phyloP scores from a whole-genome alignment of 139 green algal genomes.

The Desmodesmus armatus region DNA sequence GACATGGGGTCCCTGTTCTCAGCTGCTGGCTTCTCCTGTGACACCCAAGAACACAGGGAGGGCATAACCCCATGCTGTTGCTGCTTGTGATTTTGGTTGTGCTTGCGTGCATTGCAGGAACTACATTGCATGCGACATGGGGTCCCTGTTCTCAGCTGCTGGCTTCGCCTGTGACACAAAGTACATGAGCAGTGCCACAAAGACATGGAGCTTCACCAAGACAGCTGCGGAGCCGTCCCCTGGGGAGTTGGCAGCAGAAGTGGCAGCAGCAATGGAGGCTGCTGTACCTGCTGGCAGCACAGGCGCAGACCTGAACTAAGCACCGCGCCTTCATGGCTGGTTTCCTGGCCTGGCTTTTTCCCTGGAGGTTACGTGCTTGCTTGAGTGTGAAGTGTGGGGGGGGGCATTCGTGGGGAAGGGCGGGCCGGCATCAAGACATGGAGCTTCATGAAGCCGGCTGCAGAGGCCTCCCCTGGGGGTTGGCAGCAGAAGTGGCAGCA shows the following conservation, averaged over 20 bases:
- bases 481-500: no score
- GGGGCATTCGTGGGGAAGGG: no score
- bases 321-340: no score
- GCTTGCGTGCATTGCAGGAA: not conserved
- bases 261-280: not conserved
- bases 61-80: not conserved
- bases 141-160: constrained; percentile 66
- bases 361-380: no score
- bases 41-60: not conserved
- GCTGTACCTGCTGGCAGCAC: no score
- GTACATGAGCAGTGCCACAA: constrained; percentile 71
- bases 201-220: constrained; percentile 81
- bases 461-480: no score
- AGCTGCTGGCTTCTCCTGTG: not conserved
- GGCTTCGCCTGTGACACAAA: constrained; percentile 79
- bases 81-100: not conserved
- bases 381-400: no score
- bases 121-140: constrained; percentile 56
- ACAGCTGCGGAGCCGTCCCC: constrained; percentile 32
- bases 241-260: not conserved
- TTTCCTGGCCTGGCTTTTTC: no score
- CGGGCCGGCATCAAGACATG: no score
- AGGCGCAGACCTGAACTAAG: no score
- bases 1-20: constrained; percentile 43
- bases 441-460: no score